Evolutionary conservation across 352 stramenopile genomes (phyloP).

Genomic region (Globisporangium viniferum): DNA sequence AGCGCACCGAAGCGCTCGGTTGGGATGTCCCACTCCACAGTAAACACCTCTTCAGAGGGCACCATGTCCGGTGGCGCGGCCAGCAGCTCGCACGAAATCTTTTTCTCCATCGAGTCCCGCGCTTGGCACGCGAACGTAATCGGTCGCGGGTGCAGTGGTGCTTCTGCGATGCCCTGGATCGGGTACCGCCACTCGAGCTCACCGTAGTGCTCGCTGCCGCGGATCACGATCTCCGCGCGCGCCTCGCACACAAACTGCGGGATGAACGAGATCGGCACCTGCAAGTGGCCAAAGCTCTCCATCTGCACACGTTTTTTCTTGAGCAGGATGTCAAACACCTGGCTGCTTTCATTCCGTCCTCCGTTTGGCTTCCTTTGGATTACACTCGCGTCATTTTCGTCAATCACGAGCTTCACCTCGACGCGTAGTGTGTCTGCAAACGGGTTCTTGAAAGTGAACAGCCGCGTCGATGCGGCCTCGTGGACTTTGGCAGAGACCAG

Average conservation of each 20-base stretch:
- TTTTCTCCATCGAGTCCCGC: constrained; percentile 63
- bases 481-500: constrained; percentile 66
- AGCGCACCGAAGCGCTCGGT: constrained; percentile 51
- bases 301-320: constrained; percentile 76
- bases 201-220: constrained; percentile 54
- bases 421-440: constrained; percentile 82
- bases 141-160: constrained; percentile 54
- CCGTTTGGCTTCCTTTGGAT: background rate
- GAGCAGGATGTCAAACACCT: constrained; percentile 73
- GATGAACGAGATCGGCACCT: constrained; percentile 91
- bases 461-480: constrained; percentile 66
- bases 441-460: constrained; percentile 93
- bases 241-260: constrained; percentile 70
- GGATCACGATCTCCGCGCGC: constrained; percentile 64
- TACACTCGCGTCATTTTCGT: background rate
- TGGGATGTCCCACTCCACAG: constrained; percentile 62
- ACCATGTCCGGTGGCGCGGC: constrained; percentile 44
- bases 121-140: constrained; percentile 66
- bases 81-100: constrained; percentile 57
- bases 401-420: constrained; percentile 63
- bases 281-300: constrained; percentile 75
- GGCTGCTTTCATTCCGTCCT: background rate
- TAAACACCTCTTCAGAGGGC: constrained; percentile 43
- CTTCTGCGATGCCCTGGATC: constrained; percentile 65
- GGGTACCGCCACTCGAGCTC: constrained; percentile 80